Evolutionary conservation across 306 rosid species (phyloP).

Genomic region (Citrullus colocynthis): DNA sequence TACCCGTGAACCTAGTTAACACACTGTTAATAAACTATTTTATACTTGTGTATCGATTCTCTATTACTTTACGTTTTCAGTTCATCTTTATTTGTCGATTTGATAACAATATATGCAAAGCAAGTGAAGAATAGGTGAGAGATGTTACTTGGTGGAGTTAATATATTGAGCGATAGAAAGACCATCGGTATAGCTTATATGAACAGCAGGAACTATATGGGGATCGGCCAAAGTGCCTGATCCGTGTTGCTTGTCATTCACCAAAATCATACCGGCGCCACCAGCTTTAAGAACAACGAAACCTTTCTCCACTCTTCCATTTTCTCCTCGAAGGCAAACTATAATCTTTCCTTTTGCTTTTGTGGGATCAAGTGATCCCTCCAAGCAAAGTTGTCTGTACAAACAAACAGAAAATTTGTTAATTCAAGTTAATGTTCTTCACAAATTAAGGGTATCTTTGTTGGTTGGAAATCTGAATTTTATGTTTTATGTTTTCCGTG

Average conservation of each 20-base stretch:
- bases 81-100: no score
- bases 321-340: neutral
- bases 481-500: no score
- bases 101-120: neutral
- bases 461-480: no score
- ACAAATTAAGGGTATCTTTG: no score
- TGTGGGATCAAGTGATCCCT: neutral
- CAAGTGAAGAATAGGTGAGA: neutral
- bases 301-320: neutral
- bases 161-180: neutral
- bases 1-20: no score
- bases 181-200: neutral
- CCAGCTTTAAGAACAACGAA: neutral
- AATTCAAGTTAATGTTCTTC: no score
- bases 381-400: neutral
- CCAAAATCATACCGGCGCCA: neutral
- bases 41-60: no score
- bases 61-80: no score
- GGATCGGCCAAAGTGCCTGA: neutral
- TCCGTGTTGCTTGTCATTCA: neutral
- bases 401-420: no score
- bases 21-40: no score
- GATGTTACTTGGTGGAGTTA: neutral
- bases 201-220: neutral
- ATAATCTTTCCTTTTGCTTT: constrained; percentile 4